Percentiles rank a stretch among this genome's conserved stretches.
These are phyloP conservation scores for Candida ovalis DNA, from an alignment of 805 yeast genomes.

Conservation along the genomic window DNA sequence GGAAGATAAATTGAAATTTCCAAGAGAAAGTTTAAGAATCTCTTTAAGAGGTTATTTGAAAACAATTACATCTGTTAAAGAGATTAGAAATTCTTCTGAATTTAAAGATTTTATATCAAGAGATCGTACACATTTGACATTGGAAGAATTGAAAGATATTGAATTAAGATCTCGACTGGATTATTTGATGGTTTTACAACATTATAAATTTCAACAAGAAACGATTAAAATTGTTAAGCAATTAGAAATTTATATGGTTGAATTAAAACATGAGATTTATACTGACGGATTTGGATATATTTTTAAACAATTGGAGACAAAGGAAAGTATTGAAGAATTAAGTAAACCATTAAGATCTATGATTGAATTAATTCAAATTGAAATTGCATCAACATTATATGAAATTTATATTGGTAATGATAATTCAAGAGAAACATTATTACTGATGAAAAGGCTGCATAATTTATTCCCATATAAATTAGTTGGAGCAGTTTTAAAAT, in stretches of 20 bases:
- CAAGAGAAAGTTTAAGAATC: conserved; percentile 73
- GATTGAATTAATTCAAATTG: conserved; percentile 78
- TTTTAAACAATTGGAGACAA: conserved; percentile 61
- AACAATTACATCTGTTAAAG: conserved; percentile 47
- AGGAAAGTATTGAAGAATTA: conserved; percentile 49
- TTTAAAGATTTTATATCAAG: conserved; percentile 52
- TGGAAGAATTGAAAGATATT: conserved; percentile 51
- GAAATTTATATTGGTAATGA: conserved; percentile 79
- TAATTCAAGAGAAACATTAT: conserved; percentile 69
- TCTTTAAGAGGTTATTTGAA: conserved; percentile 72
- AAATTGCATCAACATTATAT: conserved; percentile 79
- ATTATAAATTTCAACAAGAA: conserved; percentile 67
- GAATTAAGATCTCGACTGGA: conserved; percentile 60
- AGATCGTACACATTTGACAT: conserved; percentile 37
- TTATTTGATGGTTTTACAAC: conserved; percentile 49
- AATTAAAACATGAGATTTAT: conserved; percentile 25
- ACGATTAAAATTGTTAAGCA: conserved; percentile 28
- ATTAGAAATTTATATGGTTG: conserved; percentile 41
- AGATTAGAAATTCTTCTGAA: conserved; percentile 48
- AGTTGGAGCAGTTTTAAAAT: conserved; percentile 69
- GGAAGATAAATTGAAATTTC: conserved; percentile 32
- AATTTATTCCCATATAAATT: conserved; percentile 74
- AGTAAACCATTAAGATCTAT: conserved; percentile 67
- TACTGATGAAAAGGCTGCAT: conserved; percentile 70
- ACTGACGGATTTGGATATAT: conserved; percentile 52